phyloP scores from a whole-genome alignment of 257 asterid genomes.

The Rhazya stricta region DNA sequence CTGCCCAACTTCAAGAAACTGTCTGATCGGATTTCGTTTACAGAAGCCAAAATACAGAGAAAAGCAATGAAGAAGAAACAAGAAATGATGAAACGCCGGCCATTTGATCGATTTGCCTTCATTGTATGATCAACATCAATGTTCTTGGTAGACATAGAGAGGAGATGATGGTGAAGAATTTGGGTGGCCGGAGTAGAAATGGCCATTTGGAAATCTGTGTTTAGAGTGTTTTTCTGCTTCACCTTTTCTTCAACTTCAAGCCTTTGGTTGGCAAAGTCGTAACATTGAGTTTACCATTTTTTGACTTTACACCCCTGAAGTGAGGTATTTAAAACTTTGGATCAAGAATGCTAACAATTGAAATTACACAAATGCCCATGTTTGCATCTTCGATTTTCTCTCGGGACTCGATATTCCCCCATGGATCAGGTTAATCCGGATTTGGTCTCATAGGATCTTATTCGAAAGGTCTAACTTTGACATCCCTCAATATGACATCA shows the following conservation, averaged over 20 bases:
- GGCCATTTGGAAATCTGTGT: not conserved
- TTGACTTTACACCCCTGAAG: slow-evolving; percentile 45
- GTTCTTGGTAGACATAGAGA: slow-evolving; percentile 7
- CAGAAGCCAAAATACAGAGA: slow-evolving; percentile 61
- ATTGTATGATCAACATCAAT: slow-evolving; percentile 20
- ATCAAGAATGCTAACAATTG: slow-evolving; percentile 2
- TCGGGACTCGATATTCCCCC: too few relatives aligned
- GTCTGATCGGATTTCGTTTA: slow-evolving; percentile 59
- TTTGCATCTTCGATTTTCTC: not conserved
- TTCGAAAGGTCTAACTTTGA: too few relatives aligned
- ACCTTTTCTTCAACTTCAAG: slow-evolving; percentile 41
- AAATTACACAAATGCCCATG: not conserved
- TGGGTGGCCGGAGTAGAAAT: slow-evolving; percentile 12
- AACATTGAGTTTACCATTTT: slow-evolving; percentile 29
- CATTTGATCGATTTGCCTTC: slow-evolving; percentile 39
- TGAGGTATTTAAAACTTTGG: slow-evolving; percentile 12
- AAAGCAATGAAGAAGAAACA: slow-evolving; percentile 55
- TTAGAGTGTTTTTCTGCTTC: not conserved
- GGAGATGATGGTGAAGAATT: slow-evolving; percentile 16
- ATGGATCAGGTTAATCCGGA: too few relatives aligned
- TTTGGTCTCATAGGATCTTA: too few relatives aligned
- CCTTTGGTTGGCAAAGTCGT: slow-evolving; percentile 35
- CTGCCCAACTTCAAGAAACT: slow-evolving; percentile 40
- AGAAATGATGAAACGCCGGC: slow-evolving; percentile 44
- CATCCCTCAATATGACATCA: too few relatives aligned